These are phyloP conservation scores for Solanum hybrid DNA, from an alignment of 305 asterid genomes.

Conservation along the genomic window DNA sequence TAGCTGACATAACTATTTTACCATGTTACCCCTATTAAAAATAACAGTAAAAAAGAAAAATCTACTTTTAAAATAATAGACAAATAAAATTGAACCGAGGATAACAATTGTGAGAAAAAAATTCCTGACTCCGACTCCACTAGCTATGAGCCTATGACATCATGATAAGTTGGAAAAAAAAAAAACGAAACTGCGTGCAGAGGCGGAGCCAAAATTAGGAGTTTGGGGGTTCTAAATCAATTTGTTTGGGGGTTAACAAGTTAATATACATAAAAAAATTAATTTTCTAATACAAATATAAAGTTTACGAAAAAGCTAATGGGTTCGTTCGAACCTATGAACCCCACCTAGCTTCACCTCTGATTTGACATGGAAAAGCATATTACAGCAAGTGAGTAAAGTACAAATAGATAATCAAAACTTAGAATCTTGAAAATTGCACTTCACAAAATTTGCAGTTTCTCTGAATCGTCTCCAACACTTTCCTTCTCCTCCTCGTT, in stretches of 20 bases:
- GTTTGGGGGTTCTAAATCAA: no score
- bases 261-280: no score
- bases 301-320: no score
- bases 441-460: background rate
- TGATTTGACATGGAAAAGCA: background rate
- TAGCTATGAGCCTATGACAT: background rate
- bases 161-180: background rate
- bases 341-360: no score
- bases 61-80: no score
- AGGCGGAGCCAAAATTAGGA: no score
- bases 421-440: background rate
- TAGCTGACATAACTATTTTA: background rate
- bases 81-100: no score
- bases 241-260: no score
- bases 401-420: background rate
- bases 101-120: no score
- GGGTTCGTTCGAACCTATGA: no score
- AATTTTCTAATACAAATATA: no score
- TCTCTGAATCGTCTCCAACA: background rate
- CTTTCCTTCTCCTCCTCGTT: background rate
- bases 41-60: no score
- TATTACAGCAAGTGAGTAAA: background rate
- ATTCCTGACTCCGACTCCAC: background rate
- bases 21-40: background rate
- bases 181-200: background rate